Percentiles rank a stretch among this genome's conserved stretches.
phyloP scores from a whole-genome alignment of 78 protist species.

The Planoprotostelium fungivorum region DNA sequence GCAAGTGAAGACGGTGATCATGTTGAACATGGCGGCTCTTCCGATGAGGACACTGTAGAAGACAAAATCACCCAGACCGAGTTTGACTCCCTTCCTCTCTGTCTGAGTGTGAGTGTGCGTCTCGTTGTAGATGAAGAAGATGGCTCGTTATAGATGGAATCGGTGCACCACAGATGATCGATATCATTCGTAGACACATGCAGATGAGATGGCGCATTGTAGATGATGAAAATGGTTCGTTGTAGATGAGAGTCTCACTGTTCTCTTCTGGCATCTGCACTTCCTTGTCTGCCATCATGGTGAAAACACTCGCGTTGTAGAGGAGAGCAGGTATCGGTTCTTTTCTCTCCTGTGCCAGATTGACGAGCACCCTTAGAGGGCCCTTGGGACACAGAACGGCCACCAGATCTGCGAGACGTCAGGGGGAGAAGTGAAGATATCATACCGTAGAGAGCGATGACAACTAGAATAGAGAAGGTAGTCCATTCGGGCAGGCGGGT shows the following conservation, averaged over 20 bases:
- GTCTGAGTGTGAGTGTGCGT: neutral
- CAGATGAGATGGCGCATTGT: neutral
- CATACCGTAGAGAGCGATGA: slow-evolving; percentile 79
- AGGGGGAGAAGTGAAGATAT: neutral
- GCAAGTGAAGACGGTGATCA: slow-evolving; percentile 72
- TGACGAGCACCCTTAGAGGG: slow-evolving; percentile 87
- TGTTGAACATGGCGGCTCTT: slow-evolving; percentile 73
- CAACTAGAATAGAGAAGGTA: slow-evolving; percentile 79
- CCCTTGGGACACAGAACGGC: slow-evolving; percentile 93
- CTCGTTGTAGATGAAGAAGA: slow-evolving; percentile 8
- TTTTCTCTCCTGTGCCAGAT: slow-evolving; percentile 84
- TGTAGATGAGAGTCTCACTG: neutral
- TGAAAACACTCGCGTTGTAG: slow-evolving; percentile 42
- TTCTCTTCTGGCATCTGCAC: neutral
- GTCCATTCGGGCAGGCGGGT: slow-evolving; percentile 94
- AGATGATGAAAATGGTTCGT: neutral
- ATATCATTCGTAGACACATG: neutral
- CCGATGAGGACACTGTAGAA: slow-evolving; percentile 91
- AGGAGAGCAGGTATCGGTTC: slow-evolving; percentile 92
- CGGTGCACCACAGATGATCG: neutral
- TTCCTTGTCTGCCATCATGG: neutral
- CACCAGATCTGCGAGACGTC: slow-evolving; percentile 43
- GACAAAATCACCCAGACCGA: slow-evolving; percentile 98
- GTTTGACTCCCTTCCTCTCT: slow-evolving; percentile 70
- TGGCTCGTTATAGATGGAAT: neutral